Base-by-base conservation (phyloP, 352 stramenopile species). In the Phytophthora kernoviae region DNA sequence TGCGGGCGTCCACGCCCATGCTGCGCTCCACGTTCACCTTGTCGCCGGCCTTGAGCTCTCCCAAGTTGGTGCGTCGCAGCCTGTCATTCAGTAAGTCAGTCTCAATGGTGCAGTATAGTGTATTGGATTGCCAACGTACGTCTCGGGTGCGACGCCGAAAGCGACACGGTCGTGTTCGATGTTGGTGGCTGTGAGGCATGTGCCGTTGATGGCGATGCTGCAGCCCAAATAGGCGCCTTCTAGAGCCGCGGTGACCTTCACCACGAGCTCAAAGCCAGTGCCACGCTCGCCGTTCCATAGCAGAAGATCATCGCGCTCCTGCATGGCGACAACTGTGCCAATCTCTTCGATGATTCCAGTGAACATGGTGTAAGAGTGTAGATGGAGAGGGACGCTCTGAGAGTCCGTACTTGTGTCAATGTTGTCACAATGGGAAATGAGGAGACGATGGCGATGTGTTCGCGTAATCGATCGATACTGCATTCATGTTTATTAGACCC, bases 301-400 rank as follows among this genome's bases (percentile, higher is more conserved):
- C 53, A 86, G 68, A 75, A 99, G 91, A 57, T 98, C 91, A 53
- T 91, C 71, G 49, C 91, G 84, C 68, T 98, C 78, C 58, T 90
- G 73, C 66, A 99, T 88, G 37, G 82, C 89, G 50, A 98, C 77
- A 37, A 99, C 94, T 33, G 78, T 91, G 53, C 97, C 97, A 73
- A 99, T 98, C 85, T 99, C 97, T 78, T 99, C 96, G 40, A 99
- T 88, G 77, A 99, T 99, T 32, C 97, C 97, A 7, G 95, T 98
- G 79, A 99, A 99, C 96, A 99, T 93, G 40, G 17, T 42, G 48
- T 17, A 41, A 9, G 12, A 11, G 11, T 39, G 14, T 14, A 14
- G 10, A n/a, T 39, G 33, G 33, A 39, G 33, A 39, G 37, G 21
- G 18, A 8, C 14, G 34, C 34, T 41, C 34, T 9, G 14, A 21